Base-by-base conservation (phyloP, 768 basidiomycete genomes). In the Russula sp. region DNA sequence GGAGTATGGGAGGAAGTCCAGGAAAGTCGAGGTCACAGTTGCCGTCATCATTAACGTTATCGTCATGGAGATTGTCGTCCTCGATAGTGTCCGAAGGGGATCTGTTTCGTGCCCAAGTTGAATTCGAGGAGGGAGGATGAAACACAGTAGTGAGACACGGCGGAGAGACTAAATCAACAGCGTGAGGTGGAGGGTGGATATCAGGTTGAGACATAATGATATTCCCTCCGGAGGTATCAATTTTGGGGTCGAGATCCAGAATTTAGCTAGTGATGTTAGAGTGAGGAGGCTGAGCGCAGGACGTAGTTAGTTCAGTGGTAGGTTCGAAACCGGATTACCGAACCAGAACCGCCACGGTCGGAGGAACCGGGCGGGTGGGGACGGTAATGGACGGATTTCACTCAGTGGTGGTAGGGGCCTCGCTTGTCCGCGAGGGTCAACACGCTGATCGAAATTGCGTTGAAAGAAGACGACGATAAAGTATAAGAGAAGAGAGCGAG, bases 311-410 rank as follows among this genome's bases (percentile, higher is more conserved):
- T 52, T 26, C 20, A 28, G 69, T 67, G 73, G 73, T 62, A 70
- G 53, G 54, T 20, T 62, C 61, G 67, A 77, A 77, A 78, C 80
- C 75, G 77, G 75, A 79, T 82, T 85, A 86, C 85, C 84, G 83
- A 84, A 77, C 84, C 84, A 81, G 77, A 79, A 81, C 88, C 88
- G 86, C 89, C 86, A 80, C 85, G 86, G 86, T 83, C 79, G 76
- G 67, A 57, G 68, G 75, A 78, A 77, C 84, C 82, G 82, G 80
- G 78, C 80, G 82, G 80, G 71, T 76, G 75, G 77, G 83, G 79
- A 80, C 84, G 85, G 83, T 81, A 79, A 77, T 63, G 62, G 44
- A 48, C 62, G 62, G 69, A 76, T 73, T 73, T 78, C 76, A 74
- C 77, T 84, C 84, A 88, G 81, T 79, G 79, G 79, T 72, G 65